phyloP scores from a whole-genome alignment of 176 grass and related monocot species.

The Thinopyrum elongatum region DNA sequence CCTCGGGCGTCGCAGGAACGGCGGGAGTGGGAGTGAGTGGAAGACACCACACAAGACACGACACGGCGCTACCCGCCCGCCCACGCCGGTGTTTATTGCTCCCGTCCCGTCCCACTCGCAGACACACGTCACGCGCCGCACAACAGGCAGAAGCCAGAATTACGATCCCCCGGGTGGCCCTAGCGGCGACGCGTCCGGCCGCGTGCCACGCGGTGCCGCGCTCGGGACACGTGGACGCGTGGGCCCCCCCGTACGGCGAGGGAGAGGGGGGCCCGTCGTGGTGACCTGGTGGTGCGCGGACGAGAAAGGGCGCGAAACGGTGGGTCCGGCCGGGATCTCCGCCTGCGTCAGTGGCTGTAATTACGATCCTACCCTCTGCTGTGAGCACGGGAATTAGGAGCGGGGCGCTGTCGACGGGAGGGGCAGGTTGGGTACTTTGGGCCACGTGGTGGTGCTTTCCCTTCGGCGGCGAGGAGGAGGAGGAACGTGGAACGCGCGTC shows the following conservation, averaged over 20 bases:
- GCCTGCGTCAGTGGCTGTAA: background rate
- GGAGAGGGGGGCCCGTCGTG: fast-evolving
- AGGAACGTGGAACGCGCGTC: too few relatives aligned
- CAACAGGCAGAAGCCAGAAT: background rate
- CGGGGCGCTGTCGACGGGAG: too few relatives aligned
- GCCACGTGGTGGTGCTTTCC: too few relatives aligned
- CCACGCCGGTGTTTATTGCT: background rate
- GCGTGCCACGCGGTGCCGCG: slow-evolving; percentile 21
- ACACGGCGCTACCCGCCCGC: background rate
- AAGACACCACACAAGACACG: background rate
- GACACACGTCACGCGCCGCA: background rate
- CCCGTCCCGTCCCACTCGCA: background rate
- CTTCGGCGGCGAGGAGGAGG: too few relatives aligned
- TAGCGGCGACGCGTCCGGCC: background rate
- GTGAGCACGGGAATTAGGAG: too few relatives aligned
- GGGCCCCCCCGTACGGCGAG: background rate
- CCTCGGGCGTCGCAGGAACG: too few relatives aligned
- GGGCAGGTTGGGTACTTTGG: fast-evolving
- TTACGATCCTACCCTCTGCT: background rate
- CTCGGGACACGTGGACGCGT: background rate
- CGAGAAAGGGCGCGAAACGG: background rate
- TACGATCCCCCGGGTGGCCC: background rate
- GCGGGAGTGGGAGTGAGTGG: background rate
- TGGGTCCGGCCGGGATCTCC: background rate
- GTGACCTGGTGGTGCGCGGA: too few relatives aligned